Percentiles rank a stretch among this genome's conserved stretches.
These are phyloP conservation scores for Globisporangium spiculum DNA, from an alignment of 352 stramenopile genomes.

Conservation along the genomic window DNA sequence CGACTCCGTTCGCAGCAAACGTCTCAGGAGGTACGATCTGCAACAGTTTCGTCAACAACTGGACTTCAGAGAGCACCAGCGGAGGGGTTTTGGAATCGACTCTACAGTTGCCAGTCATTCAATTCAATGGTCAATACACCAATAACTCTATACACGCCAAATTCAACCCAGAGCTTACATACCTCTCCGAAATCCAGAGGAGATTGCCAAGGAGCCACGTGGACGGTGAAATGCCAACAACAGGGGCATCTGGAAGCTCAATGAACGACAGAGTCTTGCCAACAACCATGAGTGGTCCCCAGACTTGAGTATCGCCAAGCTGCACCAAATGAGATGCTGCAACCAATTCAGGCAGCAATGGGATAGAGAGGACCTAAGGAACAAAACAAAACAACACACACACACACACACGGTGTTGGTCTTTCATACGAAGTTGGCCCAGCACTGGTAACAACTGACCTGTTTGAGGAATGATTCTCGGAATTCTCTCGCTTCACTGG, in stretches of 20 bases:
- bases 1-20: constrained; percentile 44
- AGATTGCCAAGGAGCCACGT: constrained; percentile 69
- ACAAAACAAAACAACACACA: too few species aligned
- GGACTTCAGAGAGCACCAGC: constrained; percentile 32
- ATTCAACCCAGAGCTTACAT: not conserved
- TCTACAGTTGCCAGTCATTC: constrained; percentile 12
- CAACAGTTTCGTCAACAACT: constrained; percentile 44
- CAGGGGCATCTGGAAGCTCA: constrained; percentile 34
- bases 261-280: constrained; percentile 28
- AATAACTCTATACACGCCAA: not conserved
- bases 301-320: constrained; percentile 27
- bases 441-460: not conserved
- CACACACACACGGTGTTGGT: too few species aligned
- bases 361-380: constrained; percentile 45
- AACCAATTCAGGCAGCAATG: constrained; percentile 36
- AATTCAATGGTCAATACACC: not conserved
- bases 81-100: constrained; percentile 28
- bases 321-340: constrained; percentile 18
- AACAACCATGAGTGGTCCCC: constrained; percentile 26
- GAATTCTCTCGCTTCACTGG: not conserved
- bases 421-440: too few species aligned
- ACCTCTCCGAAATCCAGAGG: constrained; percentile 50
- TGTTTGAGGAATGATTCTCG: not conserved
- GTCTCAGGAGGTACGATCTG: constrained; percentile 47
- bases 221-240: constrained; percentile 42